Evolutionary conservation across 192 early-diverging fungal genomes (phyloP).

Genomic region (Backusella tarrabulga): DNA sequence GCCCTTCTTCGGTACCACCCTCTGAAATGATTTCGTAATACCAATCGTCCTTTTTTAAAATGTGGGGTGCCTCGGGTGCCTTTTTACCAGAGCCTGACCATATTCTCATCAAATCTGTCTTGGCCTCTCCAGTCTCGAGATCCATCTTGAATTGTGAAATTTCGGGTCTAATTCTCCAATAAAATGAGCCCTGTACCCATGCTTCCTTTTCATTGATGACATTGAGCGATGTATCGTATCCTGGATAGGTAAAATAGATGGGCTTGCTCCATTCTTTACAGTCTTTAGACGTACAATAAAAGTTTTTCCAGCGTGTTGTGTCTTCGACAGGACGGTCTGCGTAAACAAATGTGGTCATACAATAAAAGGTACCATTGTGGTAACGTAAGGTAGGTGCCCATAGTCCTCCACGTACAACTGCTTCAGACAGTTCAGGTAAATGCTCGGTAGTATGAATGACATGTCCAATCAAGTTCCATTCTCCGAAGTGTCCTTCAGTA

Average conservation of each 20-base stretch:
- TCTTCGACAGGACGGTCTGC: neutral
- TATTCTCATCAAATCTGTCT: neutral
- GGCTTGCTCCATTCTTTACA: slow-evolving; percentile 2
- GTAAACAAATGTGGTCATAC: slow-evolving; percentile 1
- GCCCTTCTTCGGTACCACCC: neutral
- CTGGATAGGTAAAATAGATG: neutral
- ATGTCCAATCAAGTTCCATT: neutral
- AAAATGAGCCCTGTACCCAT: neutral
- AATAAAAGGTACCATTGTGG: neutral
- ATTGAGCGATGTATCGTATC: neutral
- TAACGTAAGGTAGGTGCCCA: neutral
- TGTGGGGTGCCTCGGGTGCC: neutral
- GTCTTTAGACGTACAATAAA: neutral
- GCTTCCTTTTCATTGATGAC: neutral
- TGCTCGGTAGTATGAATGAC: neutral
- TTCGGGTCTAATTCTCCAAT: neutral
- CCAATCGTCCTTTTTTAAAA: slow-evolving; percentile 1
- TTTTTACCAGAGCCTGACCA: neutral
- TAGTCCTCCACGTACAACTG: neutral
- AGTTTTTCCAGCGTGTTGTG: neutral
- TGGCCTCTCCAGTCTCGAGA: neutral
- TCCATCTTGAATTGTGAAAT: neutral
- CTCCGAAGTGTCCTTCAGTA: neutral
- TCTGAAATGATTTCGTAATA: neutral
- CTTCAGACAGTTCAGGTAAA: neutral